These are phyloP conservation scores for Gautieria morchelliformis DNA, from an alignment of 768 basidiomycete species.

Conservation along the genomic window DNA sequence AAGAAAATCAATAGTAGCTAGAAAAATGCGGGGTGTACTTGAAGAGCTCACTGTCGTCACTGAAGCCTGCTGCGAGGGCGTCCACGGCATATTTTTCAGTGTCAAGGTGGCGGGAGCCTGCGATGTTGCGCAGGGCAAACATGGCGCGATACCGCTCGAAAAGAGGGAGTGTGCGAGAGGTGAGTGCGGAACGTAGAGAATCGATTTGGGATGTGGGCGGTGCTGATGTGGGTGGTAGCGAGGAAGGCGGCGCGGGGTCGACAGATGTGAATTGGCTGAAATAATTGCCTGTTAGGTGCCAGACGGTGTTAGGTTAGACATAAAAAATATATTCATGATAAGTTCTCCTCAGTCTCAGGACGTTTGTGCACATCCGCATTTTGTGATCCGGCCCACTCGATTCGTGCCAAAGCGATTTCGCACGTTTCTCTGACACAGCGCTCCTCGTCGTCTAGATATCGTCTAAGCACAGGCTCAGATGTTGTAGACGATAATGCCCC, in stretches of 20 bases:
- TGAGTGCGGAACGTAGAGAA: slow-evolving; percentile 48
- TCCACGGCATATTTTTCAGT: slow-evolving; percentile 78
- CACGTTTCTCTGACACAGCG: slow-evolving; percentile 87
- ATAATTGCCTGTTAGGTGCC: not conserved
- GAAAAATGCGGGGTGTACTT: slow-evolving; percentile 45
- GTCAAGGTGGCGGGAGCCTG: slow-evolving; percentile 67
- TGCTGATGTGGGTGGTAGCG: slow-evolving; percentile 45
- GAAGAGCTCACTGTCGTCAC: slow-evolving; percentile 85
- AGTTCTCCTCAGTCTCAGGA: slow-evolving; percentile 17
- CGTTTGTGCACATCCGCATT: slow-evolving; percentile 47
- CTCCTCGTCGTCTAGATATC: slow-evolving; percentile 64
- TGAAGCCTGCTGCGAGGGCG: slow-evolving; percentile 85
- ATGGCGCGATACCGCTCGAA: slow-evolving; percentile 96
- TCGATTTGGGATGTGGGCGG: slow-evolving; percentile 41
- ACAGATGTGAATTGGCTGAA: slow-evolving; percentile 68
- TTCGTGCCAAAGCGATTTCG: slow-evolving; percentile 93
- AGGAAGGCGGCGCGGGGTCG: slow-evolving; percentile 82
- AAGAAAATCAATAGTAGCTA: not conserved
- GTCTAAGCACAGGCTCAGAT: slow-evolving; percentile 59
- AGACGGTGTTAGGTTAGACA: not conserved
- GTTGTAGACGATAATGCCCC: slow-evolving; percentile 74
- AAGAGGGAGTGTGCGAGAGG: slow-evolving; percentile 58
- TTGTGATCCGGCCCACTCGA: slow-evolving; percentile 81
- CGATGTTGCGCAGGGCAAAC: slow-evolving; percentile 96
- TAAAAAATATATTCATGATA: not conserved